A percentile compares a stretch with the other conserved stretches of the same genome.
These are phyloP conservation scores for Physcomitrium patens DNA, from an alignment of 225 moss, liverwort and hornwort genomes.

Conservation along the genomic window DNA sequence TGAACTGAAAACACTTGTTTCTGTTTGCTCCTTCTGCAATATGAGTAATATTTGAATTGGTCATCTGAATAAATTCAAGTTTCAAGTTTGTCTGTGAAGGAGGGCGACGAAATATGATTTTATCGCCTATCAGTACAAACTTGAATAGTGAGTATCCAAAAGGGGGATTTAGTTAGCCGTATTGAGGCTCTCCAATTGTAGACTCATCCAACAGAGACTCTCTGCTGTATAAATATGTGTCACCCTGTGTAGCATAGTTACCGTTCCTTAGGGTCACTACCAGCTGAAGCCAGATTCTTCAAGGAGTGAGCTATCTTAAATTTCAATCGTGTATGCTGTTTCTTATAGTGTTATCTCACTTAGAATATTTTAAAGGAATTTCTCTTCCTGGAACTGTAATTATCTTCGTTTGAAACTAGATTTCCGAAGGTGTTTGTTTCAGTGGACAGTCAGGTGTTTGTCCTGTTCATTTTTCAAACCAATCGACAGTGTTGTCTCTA, in stretches of 20 bases:
- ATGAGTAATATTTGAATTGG: too few species aligned
- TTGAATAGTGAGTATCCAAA: too few species aligned
- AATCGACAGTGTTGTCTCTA: neutral
- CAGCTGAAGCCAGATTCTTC: constrained; percentile 25
- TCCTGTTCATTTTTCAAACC: neutral
- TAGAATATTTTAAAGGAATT: too few species aligned
- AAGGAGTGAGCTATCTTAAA: constrained; percentile 21
- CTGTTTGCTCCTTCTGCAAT: too few species aligned
- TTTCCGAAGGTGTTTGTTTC: neutral
- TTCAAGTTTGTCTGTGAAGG: too few species aligned
- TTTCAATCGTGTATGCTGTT: constrained; percentile 33
- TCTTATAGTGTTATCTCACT: constrained; percentile 33
- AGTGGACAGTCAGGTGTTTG: neutral
- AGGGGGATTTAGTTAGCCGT: too few species aligned
- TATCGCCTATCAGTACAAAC: too few species aligned
- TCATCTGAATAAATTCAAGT: too few species aligned
- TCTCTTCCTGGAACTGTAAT: too few species aligned
- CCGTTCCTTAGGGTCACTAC: constrained; percentile 20
- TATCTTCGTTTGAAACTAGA: neutral
- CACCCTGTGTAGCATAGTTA: constrained; percentile 43
- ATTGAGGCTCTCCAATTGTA: too few species aligned
- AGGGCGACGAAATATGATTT: too few species aligned
- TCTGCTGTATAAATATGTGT: neutral
- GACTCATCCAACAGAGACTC: constrained; percentile 1
- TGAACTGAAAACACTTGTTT: too few species aligned